A percentile compares a stretch with the other conserved stretches of the same genome.
These are phyloP conservation scores for Escallonia rubra DNA, from an alignment of 129 eudicot species.

Conservation along the genomic window DNA sequence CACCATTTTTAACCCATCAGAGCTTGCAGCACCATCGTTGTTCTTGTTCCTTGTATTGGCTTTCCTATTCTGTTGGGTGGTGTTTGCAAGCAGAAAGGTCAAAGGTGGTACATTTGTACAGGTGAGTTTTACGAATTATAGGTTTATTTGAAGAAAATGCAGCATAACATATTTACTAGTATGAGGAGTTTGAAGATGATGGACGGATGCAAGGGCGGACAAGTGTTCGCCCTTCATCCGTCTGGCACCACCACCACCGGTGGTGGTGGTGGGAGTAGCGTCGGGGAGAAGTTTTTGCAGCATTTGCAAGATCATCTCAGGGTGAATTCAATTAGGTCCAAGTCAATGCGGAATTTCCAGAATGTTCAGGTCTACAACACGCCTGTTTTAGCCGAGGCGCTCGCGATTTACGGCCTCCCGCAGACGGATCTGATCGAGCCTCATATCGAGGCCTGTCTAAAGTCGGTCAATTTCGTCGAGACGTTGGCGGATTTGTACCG, in stretches of 20 bases:
- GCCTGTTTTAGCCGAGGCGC: slow-evolving; percentile 22
- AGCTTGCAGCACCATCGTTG: slow-evolving; percentile 30
- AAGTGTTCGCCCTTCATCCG: slow-evolving; percentile 27
- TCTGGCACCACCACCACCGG: slow-evolving; percentile 4
- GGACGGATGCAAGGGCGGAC: slow-evolving; percentile 42
- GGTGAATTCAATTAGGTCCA: slow-evolving; percentile 41
- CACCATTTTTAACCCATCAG: not conserved
- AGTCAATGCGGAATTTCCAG: slow-evolving; percentile 20
- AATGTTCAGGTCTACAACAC: slow-evolving; percentile 15
- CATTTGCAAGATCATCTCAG: slow-evolving; percentile 48
- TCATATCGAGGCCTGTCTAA: slow-evolving; percentile 41
- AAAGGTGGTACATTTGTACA: not conserved
- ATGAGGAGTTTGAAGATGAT: slow-evolving; percentile 49
- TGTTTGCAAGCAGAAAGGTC: slow-evolving; percentile 15
- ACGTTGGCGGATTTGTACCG: slow-evolving; percentile 42
- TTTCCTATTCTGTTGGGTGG: slow-evolving; percentile 12
- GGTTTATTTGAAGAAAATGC: slow-evolving; percentile 29
- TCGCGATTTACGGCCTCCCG: slow-evolving; percentile 40
- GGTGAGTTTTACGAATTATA: not conserved
- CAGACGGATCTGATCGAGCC: slow-evolving; percentile 46
- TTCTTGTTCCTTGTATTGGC: not conserved
- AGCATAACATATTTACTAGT: slow-evolving; percentile 29
- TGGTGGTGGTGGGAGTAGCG: slow-evolving; percentile 31
- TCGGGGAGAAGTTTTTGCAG: slow-evolving; percentile 46
- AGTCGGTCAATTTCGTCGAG: slow-evolving; percentile 40